Base-by-base conservation (phyloP, 495 filamentous ascomycete species). In the Viridothelium virens region DNA sequence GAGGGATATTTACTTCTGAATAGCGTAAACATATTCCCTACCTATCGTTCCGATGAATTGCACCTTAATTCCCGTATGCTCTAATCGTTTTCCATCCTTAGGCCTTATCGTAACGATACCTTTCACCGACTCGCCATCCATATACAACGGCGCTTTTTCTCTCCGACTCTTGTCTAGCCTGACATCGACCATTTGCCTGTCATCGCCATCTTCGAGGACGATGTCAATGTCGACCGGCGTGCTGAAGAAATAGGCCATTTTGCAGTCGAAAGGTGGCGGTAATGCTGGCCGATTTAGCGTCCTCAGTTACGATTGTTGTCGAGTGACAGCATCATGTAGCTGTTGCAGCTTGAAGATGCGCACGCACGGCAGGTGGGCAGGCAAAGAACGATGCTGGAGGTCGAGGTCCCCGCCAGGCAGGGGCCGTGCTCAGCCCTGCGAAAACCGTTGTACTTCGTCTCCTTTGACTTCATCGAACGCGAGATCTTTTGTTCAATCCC, bases 31-130 rank as follows among this genome's bases (percentile, higher is more conserved):
- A 38, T 44, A 44, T 44, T 44, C 14, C 81, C 59, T 73, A 94
- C 92, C 93, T 82, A 99, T 99, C 64, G 93, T 95, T 71, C 94
- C 94, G 70, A 99, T 96, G 80, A 99, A 99, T 76, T 99, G 95
- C 72, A 99, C 92, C 80, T 99, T 99, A 82, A 99, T 97, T 67
- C 94, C 94, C 9, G 93, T 97, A 76, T 99, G 94, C 75, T 99
- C 94, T 74, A 99, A 79, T 71, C 95, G 85, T 80, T 96, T 97
- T 68, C 95, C 95, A 85, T 99, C 94, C 80, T 99, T 99, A 10
- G 95, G 94, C 72, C 94, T 81, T 71, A 99, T 86, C 6, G 95
- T 97, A 62, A 97, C 92, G 37, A 86, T 86, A 67, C 94, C 94
- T 78, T 95, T 96, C 69, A 99, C 95, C 62, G 91, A 96, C 81